Conservation (phyloP, 169 alveolate species). For the Plasmodium falciparum region DNA sequence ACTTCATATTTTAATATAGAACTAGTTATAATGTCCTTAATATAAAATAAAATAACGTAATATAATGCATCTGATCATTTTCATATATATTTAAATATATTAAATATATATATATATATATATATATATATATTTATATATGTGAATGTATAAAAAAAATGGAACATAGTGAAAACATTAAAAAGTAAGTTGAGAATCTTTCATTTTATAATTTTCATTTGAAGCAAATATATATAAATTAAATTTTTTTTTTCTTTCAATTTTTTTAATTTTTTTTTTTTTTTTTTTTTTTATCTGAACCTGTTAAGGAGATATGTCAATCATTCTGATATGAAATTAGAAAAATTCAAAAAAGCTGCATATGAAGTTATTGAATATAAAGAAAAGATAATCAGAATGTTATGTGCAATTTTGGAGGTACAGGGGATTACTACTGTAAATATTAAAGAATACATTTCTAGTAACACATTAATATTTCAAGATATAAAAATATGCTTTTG, state of each 20-base stretch:
- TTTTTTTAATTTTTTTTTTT: constrained; percentile 20
- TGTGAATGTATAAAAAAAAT: background rate
- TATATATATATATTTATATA: too few species aligned
- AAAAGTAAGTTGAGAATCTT: background rate
- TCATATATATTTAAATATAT: too few species aligned
- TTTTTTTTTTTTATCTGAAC: constrained; percentile 10
- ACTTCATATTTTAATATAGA: too few species aligned
- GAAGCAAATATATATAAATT: background rate
- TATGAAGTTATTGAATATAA: constrained; percentile 59
- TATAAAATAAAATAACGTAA: too few species aligned
- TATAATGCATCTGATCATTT: too few species aligned
- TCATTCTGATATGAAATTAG: constrained; percentile 32
- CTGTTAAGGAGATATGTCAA: constrained; percentile 30
- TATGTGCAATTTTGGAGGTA: constrained; percentile 69
- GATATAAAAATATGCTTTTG: too few species aligned
- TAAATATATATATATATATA: too few species aligned
- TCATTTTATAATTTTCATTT: background rate
- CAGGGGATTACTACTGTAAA: constrained; percentile 68
- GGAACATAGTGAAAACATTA: constrained; percentile 11
- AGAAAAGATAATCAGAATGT: constrained; percentile 62
- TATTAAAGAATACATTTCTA: constrained; percentile 57
- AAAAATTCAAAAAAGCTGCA: constrained; percentile 58
- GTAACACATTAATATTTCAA: constrained; percentile 12
- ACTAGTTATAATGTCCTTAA: too few species aligned
- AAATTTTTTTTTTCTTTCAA: background rate